These are phyloP conservation scores for Euclidium syriacum DNA, from an alignment of 345 rosid genomes.

Conservation along the genomic window DNA sequence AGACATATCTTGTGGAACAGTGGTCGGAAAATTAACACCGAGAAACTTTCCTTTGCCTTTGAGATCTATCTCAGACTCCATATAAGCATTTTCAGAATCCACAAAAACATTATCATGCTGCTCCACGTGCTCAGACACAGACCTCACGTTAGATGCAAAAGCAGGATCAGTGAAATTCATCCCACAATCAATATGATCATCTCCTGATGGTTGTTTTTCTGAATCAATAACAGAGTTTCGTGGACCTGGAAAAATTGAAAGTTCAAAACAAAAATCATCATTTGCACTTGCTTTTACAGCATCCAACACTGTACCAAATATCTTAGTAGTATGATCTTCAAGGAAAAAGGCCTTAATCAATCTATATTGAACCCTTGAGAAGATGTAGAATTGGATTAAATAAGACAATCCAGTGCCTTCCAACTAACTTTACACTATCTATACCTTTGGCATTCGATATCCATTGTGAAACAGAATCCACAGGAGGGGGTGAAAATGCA, in stretches of 20 bases:
- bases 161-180: conserved; percentile 26
- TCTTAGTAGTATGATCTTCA: background rate
- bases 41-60: conserved; percentile 35
- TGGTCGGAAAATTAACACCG: conserved; percentile 25
- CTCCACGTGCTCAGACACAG: conserved; percentile 31
- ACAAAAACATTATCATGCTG: conserved; percentile 25
- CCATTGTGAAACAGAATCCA: conserved; percentile 56
- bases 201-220: conserved; percentile 26
- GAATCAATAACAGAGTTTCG: conserved; percentile 29
- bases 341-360: background rate
- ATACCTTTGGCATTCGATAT: conserved; percentile 49
- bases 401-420: conserved; percentile 10
- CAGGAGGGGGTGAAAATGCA: conserved; percentile 63
- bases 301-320: background rate
- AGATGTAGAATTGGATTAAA: conserved; percentile 30
- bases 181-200: conserved; percentile 16
- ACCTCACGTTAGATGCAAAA: conserved; percentile 23
- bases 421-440: conserved; percentile 8
- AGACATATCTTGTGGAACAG: conserved; percentile 53
- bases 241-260: conserved; percentile 34
- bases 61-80: conserved; percentile 18
- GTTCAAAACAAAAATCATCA: background rate
- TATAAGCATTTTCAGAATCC: conserved; percentile 28
- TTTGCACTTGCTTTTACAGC: conserved; percentile 5
- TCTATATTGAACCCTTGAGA: conserved; percentile 33